phyloP scores from a whole-genome alignment of 495 filamentous ascomycete genomes.

The Penicillium herquei region DNA sequence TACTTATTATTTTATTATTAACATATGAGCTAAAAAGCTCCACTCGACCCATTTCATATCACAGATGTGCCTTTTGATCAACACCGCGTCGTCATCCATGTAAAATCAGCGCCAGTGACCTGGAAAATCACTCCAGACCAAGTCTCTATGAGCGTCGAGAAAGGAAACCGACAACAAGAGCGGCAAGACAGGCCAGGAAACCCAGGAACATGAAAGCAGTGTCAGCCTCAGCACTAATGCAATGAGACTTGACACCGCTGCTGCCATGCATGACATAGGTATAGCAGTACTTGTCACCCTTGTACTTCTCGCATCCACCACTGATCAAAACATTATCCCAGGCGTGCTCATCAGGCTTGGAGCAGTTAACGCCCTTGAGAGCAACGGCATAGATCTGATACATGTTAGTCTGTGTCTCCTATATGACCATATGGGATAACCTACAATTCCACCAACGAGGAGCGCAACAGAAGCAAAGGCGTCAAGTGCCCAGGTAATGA shows the following conservation, averaged over 20 bases:
- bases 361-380: constrained; percentile 21
- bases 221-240: constrained; percentile 27
- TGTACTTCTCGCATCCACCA: constrained; percentile 7
- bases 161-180: constrained; percentile 8
- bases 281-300: too few relatives aligned
- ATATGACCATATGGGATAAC: constrained; percentile 20
- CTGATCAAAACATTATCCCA: constrained; percentile 12
- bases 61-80: too few relatives aligned
- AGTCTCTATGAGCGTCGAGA: not conserved
- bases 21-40: too few relatives aligned
- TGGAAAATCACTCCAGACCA: not conserved
- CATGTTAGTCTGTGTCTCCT: not conserved
- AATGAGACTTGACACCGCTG: constrained; percentile 20
- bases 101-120: too few relatives aligned
- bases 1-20: too few relatives aligned
- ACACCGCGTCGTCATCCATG: too few relatives aligned
- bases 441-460: constrained; percentile 54
- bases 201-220: constrained; percentile 30
- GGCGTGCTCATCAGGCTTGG: not conserved
- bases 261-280: not conserved
- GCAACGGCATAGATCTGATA: constrained; percentile 46
- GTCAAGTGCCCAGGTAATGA: constrained; percentile 43
- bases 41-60: too few relatives aligned
- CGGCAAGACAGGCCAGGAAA: constrained; percentile 20
- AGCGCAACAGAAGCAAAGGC: constrained; percentile 42